Conservation (phyloP, 495 filamentous ascomycete genomes). For the Physcia stellaris region DNA sequence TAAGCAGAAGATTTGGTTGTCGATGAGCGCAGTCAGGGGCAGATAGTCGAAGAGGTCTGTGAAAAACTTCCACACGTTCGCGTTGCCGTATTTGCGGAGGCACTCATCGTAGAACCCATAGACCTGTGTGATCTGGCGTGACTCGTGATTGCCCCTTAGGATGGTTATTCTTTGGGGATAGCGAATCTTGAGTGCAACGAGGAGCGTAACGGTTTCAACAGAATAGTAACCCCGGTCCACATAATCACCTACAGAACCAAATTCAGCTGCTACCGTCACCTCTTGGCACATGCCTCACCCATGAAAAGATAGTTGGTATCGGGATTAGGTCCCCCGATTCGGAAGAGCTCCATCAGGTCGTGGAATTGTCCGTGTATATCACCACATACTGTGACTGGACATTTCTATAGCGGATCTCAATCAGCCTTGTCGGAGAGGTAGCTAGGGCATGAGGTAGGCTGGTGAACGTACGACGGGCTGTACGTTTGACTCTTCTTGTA, state of each 20-base stretch:
- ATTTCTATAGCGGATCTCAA: constrained; percentile 51
- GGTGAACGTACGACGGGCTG: constrained; percentile 80
- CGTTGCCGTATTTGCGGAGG: constrained; percentile 93
- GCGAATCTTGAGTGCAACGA: constrained; percentile 90
- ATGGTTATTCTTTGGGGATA: constrained; percentile 96
- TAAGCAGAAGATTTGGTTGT: constrained; percentile 99
- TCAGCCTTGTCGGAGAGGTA: no score
- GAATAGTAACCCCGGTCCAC: constrained; percentile 96
- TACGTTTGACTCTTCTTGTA: constrained; percentile 95
- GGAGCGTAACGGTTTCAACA: constrained; percentile 86
- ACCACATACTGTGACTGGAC: constrained; percentile 83
- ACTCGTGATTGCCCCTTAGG: constrained; percentile 93
- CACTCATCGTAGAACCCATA: constrained; percentile 98
- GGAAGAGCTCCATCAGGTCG: constrained; percentile 89
- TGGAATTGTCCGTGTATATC: constrained; percentile 93
- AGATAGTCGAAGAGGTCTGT: constrained; percentile 99
- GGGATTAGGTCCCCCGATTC: constrained; percentile 80
- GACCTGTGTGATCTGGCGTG: constrained; percentile 92
- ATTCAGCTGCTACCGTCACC: constrained; percentile 4
- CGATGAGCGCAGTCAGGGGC: constrained; percentile 92
- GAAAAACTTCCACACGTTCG: constrained; percentile 99
- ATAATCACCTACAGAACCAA: constrained; percentile 57
- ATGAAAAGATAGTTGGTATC: constrained; percentile 95
- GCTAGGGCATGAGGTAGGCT: neutral
- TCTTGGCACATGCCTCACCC: constrained; percentile 39